Evolutionary conservation across 139 green algal genomes (phyloP).

Genomic region (Chlamydomonas sp.): DNA sequence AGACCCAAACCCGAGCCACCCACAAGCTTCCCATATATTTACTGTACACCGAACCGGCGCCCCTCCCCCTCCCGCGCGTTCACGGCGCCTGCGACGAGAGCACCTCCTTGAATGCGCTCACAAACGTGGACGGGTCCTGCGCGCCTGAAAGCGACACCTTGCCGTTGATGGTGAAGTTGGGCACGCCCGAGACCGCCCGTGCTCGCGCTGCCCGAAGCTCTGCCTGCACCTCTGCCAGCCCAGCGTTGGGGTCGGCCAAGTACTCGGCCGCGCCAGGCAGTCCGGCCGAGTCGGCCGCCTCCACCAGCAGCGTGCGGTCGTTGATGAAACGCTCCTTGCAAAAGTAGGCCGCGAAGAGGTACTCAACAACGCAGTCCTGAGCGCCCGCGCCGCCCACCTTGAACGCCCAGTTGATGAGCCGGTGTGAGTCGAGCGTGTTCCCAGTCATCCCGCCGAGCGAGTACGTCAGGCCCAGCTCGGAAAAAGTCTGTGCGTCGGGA

Average conservation of each 20-base stretch:
- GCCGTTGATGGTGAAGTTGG: conserved; percentile 7
- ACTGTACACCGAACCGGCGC: too few relatives aligned
- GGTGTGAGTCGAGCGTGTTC: conserved; percentile 56
- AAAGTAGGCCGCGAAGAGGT: conserved; percentile 59
- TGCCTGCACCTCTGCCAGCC: conserved; percentile 5
- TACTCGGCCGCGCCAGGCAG: conserved; percentile 11
- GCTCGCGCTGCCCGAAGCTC: not conserved
- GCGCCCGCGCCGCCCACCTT: conserved; percentile 17
- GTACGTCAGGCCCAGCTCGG: conserved; percentile 39
- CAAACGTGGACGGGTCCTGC: conserved; percentile 5
- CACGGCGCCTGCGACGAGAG: too few relatives aligned
- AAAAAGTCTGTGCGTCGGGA: conserved; percentile 17
- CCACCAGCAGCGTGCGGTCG: conserved; percentile 3
- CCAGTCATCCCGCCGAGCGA: conserved; percentile 45
- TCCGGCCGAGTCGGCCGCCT: conserved; percentile 3
- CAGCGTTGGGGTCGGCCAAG: not conserved
- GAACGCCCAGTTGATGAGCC: conserved; percentile 32
- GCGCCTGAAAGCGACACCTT: not conserved
- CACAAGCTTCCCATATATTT: too few relatives aligned
- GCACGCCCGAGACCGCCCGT: not conserved
- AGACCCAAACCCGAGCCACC: too few relatives aligned
- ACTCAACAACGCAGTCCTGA: conserved; percentile 58
- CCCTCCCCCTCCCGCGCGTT: too few relatives aligned
- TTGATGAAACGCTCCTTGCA: conserved; percentile 18
- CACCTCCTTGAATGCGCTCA: not conserved